Conservation (phyloP, 352 stramenopile genomes). For the Globisporangium heterothallicum region DNA sequence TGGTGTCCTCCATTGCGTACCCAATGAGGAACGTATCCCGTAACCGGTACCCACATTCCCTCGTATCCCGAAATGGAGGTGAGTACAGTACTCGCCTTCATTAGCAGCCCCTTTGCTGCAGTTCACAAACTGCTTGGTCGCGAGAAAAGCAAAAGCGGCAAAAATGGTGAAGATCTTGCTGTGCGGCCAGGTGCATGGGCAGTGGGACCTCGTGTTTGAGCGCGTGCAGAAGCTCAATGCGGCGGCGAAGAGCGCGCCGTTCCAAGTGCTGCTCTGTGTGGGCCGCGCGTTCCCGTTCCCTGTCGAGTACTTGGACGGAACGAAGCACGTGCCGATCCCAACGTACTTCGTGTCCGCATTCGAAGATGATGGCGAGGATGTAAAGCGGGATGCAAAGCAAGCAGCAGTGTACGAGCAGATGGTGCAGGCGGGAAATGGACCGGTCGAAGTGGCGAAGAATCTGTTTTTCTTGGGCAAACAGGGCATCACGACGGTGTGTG, state of each 20-base stretch:
- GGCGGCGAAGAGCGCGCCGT: slow-evolving; percentile 39
- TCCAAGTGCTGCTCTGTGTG: slow-evolving; percentile 59
- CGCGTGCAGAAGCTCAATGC: slow-evolving; percentile 68
- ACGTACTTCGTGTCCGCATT: slow-evolving; percentile 54
- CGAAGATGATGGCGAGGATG: slow-evolving; percentile 18
- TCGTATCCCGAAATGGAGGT: too few relatives aligned
- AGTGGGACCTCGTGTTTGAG: slow-evolving; percentile 65
- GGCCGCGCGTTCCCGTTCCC: slow-evolving; percentile 55
- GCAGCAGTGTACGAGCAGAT: slow-evolving; percentile 37
- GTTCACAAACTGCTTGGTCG: too few relatives aligned
- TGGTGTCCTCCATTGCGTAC: too few relatives aligned
- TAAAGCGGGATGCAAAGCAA: slow-evolving; percentile 25
- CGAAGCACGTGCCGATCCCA: slow-evolving; percentile 34
- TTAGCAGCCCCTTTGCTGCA: too few relatives aligned
- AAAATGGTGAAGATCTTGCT: slow-evolving; percentile 76
- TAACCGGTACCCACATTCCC: too few relatives aligned
- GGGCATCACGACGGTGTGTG: slow-evolving; percentile 34
- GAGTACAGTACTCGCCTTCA: too few relatives aligned
- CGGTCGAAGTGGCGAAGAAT: slow-evolving; percentile 40
- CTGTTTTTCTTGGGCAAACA: slow-evolving; percentile 43
- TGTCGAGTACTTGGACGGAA: slow-evolving; percentile 30
- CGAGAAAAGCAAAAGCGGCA: not conserved
- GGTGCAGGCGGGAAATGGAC: slow-evolving; percentile 8
- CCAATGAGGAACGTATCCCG: too few relatives aligned
- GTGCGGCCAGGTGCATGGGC: slow-evolving; percentile 49